Base-by-base conservation (phyloP, 108 stramenopile genomes). In the Cyclotella atomus region DNA sequence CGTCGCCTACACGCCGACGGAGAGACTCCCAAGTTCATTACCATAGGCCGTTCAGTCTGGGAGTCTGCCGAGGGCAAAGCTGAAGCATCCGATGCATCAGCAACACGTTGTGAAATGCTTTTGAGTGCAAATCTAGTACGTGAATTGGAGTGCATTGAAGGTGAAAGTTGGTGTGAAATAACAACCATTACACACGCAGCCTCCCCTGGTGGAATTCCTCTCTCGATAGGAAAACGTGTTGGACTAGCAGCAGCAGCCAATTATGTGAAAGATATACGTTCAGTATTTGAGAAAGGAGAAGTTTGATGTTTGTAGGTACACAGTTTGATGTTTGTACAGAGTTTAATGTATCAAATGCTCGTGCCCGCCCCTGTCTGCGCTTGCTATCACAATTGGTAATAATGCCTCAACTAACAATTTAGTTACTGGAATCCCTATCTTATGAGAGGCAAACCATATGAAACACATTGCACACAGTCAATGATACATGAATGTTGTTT, bases 261-360 rank as follows among this genome's bases (percentile, higher is more conserved):
- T 47, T 83, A 78, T 32, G 59, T 79, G 12, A 68, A 57, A 54
- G 88, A 89, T 57, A 71, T 91, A 24, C 90, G 88, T 62, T 60
- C 52, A 50, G 73, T 71, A 17, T 84, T 84, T 66, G 70, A 83
- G 64, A 30, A 65, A 23, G 2, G 23, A 38, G 20, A 59, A 34
- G 2, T 32, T 21, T 61, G 49, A 67, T 28, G 49, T 67, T 23
- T 64, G 3, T 41, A 44, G 2, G 12, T 24, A 20, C n/a, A 24
- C 4, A 24, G 35, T 41, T 21, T 43, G 65, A 34, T 28, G 12
- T 67, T 23, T 52, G 33, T 24, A 23, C 38, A 36, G n/a, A n/a
- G 8, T 60, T 3, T 23, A 2, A 12, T 41, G n/a, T n/a, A n/a
- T n/a, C n/a, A n/a, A n/a, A n/a, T n/a, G n/a, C n/a, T n/a, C n/a